Conservation (phyloP, 1,284 basidiomycete genomes). For the Gymnopus androsaceus region DNA sequence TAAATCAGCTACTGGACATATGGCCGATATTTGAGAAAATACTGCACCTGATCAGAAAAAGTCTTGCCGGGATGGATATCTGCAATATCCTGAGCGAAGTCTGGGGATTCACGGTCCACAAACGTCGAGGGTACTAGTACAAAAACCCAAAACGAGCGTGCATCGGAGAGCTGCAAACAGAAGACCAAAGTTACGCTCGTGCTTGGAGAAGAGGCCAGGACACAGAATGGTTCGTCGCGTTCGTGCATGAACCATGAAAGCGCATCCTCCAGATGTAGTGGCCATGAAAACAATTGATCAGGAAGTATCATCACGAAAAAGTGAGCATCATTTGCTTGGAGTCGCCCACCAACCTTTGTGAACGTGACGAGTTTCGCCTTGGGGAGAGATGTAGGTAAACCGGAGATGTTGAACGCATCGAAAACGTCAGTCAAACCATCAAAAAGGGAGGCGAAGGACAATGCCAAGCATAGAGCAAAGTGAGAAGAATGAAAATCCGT, state of each 20-base stretch:
- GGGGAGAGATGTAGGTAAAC: not conserved
- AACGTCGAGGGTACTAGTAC: not conserved
- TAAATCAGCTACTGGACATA: not conserved
- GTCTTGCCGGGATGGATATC: not conserved
- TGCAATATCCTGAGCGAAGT: not conserved
- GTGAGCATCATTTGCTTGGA: not conserved
- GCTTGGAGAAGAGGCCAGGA: not conserved
- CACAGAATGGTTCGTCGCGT: constrained; percentile 6
- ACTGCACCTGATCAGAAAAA: not conserved
- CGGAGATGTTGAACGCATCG: not conserved
- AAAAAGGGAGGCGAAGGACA: not conserved
- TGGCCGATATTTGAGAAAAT: not conserved
- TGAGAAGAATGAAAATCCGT: not conserved
- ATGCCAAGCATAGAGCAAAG: not conserved
- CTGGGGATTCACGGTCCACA: not conserved
- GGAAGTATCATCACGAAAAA: not conserved
- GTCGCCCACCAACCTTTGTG: not conserved
- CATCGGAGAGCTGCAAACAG: not conserved
- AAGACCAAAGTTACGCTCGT: not conserved
- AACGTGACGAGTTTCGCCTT: not conserved
- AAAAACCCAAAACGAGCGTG: not conserved
- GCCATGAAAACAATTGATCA: not conserved
- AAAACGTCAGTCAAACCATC: not conserved
- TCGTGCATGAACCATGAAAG: not conserved
- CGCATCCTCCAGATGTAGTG: not conserved